Evolutionary conservation across 352 stramenopile species (phyloP).

Genomic region (Phytopythium helicoides): DNA sequence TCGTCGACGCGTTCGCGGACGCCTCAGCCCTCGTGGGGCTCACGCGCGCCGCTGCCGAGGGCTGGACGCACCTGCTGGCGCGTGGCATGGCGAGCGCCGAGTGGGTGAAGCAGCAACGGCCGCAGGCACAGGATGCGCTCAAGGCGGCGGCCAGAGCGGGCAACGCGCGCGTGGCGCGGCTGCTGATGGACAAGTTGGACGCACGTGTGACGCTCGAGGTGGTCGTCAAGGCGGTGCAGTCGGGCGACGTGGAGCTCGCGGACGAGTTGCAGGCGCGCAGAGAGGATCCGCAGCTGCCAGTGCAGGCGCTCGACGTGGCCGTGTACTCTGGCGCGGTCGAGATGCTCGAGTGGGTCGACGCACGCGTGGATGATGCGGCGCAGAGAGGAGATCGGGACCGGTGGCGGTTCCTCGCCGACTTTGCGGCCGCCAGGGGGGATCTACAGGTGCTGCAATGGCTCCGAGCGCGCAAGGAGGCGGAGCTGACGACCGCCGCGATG

Average conservation of each 20-base stretch:
- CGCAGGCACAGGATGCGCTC: not conserved
- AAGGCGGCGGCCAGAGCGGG: slow-evolving; percentile 27
- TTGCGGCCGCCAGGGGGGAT: slow-evolving; percentile 26
- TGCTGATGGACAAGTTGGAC: not conserved
- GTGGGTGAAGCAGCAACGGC: not conserved
- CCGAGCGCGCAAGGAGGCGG: slow-evolving; percentile 29
- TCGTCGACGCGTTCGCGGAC: not conserved
- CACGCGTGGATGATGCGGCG: not conserved
- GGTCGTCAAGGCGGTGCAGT: not conserved
- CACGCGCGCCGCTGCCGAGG: not conserved
- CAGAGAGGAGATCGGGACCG: not conserved
- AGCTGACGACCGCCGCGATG: slow-evolving; percentile 44
- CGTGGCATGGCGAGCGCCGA: not conserved
- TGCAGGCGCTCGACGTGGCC: not conserved
- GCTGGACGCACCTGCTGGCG: not conserved
- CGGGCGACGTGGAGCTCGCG: not conserved
- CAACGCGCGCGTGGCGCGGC: slow-evolving; percentile 21
- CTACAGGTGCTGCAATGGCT: slow-evolving; percentile 34
- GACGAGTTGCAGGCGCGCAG: not conserved
- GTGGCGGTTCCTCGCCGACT: slow-evolving; percentile 15
- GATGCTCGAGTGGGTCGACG: not conserved
- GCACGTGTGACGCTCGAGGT: not conserved
- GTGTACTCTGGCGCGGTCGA: not conserved
- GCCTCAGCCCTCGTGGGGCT: not conserved
- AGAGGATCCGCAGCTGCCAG: not conserved